Base-by-base conservation (phyloP, 2,329 filamentous ascomycete species). In the Ilyonectria mors-panacis region DNA sequence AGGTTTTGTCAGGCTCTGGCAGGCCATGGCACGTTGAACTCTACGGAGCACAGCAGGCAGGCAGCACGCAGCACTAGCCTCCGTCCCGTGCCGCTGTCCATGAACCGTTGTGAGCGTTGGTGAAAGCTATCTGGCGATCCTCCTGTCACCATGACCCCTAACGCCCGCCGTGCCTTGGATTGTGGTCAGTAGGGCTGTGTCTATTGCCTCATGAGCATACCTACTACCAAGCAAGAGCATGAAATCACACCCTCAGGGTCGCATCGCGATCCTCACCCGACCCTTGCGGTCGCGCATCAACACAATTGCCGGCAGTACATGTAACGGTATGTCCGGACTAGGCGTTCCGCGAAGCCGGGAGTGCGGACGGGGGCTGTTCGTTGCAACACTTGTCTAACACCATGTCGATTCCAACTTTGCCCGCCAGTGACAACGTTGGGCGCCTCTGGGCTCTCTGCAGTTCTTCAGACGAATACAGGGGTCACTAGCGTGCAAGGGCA, bases 221-320 rank as follows among this genome's bases (percentile, higher is more conserved):
- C 26, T 35, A 10, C n/a, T 19, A 21, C 10, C 48, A n/a, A n/a
- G 17, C 28, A 35, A 37, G 28, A 44, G 33, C 53, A 39, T 30
- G 23, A 44, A 42, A 57, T 56, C 51, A 56, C 59, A 63, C 51
- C 44, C 44, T 51, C 23, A 42, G n/a, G 37, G 39, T 42, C 21
- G 42, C 44, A 26, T 37, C 35, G 45, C 47, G 35, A 47, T 57
- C 13, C 28, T 57, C 44, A 26, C 19, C 35, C 19, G 21, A 26
- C 50, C 42, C 44, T 57, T 45, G 33, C 57, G 35, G 57, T 55
- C 8, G 54, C 37, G 45, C 39, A 44, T 54, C 47, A 47, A 44
- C 51, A 30, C 59, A 66, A 66, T 47, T 66, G 59, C 64, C 64
- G 64, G 47, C 59, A 62, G 59, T 10, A 26, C 48, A 62, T 58